phyloP scores from a whole-genome alignment of 768 basidiomycete species.

The Clathrus columnatus region DNA sequence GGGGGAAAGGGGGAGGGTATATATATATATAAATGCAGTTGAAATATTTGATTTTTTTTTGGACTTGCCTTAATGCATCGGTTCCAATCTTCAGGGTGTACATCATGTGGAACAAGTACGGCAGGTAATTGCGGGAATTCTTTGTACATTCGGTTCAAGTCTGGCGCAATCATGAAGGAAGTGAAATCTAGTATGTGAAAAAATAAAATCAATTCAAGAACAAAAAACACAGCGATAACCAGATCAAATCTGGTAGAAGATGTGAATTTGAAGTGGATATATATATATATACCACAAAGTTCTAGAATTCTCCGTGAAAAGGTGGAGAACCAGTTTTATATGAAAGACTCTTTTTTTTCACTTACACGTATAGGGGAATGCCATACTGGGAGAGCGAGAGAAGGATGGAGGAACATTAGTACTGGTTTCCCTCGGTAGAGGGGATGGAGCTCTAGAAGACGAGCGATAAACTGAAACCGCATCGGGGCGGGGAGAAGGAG shows the following conservation, averaged over 20 bases:
- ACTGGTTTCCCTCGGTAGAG: background rate
- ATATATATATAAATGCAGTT: background rate
- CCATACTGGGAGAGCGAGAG: background rate
- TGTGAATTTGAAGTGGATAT: background rate
- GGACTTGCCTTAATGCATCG: slow-evolving; percentile 62
- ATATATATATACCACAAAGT: background rate
- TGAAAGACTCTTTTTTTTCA: too few species aligned
- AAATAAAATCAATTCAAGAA: background rate
- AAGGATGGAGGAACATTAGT: background rate
- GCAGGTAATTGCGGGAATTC: slow-evolving; percentile 63
- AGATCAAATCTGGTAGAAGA: too few species aligned
- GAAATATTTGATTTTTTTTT: background rate
- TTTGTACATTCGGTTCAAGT: slow-evolving; percentile 68
- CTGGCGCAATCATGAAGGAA: slow-evolving; percentile 16
- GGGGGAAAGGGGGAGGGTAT: background rate
- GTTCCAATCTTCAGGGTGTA: slow-evolving; percentile 72
- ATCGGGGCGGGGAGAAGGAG: background rate
- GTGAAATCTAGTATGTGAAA: slow-evolving; percentile 1
- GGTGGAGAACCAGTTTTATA: too few species aligned
- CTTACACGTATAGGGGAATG: background rate
- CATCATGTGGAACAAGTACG: slow-evolving; percentile 66
- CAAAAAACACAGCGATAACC: too few species aligned
- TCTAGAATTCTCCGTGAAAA: too few species aligned
- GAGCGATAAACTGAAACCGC: background rate
- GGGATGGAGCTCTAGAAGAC: background rate